Conservation (phyloP, 768 basidiomycete genomes). For the Hemileccinum rubropunctum region DNA sequence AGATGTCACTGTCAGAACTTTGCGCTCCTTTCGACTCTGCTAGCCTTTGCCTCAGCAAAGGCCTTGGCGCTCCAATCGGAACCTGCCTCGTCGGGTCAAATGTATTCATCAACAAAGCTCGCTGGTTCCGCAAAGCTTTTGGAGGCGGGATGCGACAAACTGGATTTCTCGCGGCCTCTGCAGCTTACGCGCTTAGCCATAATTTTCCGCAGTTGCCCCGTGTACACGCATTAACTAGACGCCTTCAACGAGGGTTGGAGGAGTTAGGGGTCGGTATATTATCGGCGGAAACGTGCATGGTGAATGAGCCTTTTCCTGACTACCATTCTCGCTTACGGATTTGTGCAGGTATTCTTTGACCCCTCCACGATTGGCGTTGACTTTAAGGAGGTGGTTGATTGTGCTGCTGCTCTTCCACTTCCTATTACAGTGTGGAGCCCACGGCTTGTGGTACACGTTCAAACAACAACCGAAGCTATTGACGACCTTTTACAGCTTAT, state of each 20-base stretch:
- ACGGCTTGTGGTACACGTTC: slow-evolving; percentile 87
- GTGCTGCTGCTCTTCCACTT: slow-evolving; percentile 58
- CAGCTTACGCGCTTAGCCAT: slow-evolving; percentile 81
- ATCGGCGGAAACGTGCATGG: slow-evolving; percentile 91
- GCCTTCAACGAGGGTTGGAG: slow-evolving; percentile 66
- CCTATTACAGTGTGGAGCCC: slow-evolving; percentile 69
- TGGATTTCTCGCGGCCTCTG: slow-evolving; percentile 78
- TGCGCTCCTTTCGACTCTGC: slow-evolving; percentile 90
- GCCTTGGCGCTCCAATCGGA: slow-evolving; percentile 84
- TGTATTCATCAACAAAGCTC: slow-evolving; percentile 72
- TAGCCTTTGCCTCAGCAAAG: slow-evolving; percentile 95
- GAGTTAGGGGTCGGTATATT: slow-evolving; percentile 72
- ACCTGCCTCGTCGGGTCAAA: slow-evolving; percentile 82
- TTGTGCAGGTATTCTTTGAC: slow-evolving; percentile 74
- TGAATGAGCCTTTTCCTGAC: slow-evolving; percentile 31
- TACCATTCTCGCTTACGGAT: not conserved
- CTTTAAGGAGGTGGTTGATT: slow-evolving; percentile 63
- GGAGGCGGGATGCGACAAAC: slow-evolving; percentile 96
- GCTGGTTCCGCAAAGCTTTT: slow-evolving; percentile 90
- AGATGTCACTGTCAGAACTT: slow-evolving; percentile 65
- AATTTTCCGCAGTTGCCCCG: slow-evolving; percentile 73
- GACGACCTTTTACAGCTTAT: slow-evolving; percentile 74
- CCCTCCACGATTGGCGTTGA: slow-evolving; percentile 66
- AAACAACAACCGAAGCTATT: slow-evolving; percentile 76
- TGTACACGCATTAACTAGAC: slow-evolving; percentile 74